These are phyloP conservation scores for Fraxinus cuspidata DNA, from an alignment of 257 asterid genomes.

Conservation along the genomic window DNA sequence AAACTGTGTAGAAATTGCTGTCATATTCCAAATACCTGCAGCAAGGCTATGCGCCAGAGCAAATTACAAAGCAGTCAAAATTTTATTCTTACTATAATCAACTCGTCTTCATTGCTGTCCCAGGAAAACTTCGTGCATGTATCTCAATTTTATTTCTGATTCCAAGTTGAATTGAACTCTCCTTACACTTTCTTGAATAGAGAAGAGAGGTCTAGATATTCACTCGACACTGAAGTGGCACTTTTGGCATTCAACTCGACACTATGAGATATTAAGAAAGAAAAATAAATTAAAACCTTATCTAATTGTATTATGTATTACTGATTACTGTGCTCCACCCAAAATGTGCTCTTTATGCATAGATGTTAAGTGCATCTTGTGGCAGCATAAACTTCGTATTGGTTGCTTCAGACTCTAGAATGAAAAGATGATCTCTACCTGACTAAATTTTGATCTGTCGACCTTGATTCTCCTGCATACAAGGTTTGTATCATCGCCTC, in stretches of 20 bases:
- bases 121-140: neutral
- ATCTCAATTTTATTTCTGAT: neutral
- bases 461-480: neutral
- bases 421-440: neutral
- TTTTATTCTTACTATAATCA: neutral
- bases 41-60: neutral
- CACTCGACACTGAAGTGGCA: neutral
- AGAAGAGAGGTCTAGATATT: neutral
- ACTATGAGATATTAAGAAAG: neutral
- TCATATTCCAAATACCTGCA: neutral
- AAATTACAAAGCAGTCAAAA: neutral
- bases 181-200: neutral
- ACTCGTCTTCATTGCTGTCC: neutral
- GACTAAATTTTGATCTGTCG: neutral
- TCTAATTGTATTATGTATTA: too few relatives aligned
- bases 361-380: neutral
- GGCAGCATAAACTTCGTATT: neutral
- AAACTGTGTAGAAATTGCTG: neutral
- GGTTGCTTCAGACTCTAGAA: neutral
- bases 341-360: neutral
- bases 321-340: neutral
- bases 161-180: neutral
- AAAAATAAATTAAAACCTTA: neutral
- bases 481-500: too few relatives aligned
- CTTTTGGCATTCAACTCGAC: neutral